phyloP scores from a whole-genome alignment of 192 early-diverging fungal genomes.

The Coemansia sp. region DNA sequence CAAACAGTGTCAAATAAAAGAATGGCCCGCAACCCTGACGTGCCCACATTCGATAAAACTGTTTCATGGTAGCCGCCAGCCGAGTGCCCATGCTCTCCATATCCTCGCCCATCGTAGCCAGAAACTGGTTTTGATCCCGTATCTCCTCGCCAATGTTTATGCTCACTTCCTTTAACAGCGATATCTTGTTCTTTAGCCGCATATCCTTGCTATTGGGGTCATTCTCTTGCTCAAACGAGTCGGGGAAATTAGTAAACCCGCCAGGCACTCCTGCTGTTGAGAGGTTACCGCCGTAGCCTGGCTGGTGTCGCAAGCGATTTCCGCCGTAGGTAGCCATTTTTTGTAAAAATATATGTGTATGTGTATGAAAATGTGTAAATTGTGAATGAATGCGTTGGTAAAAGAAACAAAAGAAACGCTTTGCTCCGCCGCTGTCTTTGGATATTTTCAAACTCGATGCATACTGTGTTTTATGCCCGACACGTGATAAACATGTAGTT shows the following conservation, averaged over 20 bases:
- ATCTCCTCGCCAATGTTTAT: slow-evolving; percentile 52
- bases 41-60: slow-evolving; percentile 39
- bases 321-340: too few relatives aligned
- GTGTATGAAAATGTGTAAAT: too few relatives aligned
- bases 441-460: too few relatives aligned
- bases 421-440: too few relatives aligned
- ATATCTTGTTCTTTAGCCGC: slow-evolving; percentile 38
- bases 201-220: slow-evolving; percentile 45
- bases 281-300: not conserved
- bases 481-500: too few relatives aligned
- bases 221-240: slow-evolving; percentile 12
- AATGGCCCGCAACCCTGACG: slow-evolving; percentile 45
- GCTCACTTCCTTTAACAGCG: slow-evolving; percentile 49
- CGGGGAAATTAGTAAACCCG: not conserved
- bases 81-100: slow-evolving; percentile 43
- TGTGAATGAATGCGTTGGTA: too few relatives aligned
- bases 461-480: too few relatives aligned
- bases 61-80: slow-evolving; percentile 35
- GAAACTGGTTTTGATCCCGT: slow-evolving; percentile 47
- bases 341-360: too few relatives aligned
- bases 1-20: slow-evolving; percentile 47
- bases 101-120: slow-evolving; percentile 35
- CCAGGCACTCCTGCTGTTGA: not conserved
- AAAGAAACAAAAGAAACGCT: too few relatives aligned
- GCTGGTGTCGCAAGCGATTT: slow-evolving; percentile 22